Evolutionary conservation across 352 stramenopile genomes (phyloP), one percentile per base, ranked within the genome.

Genomic region (Globisporangium solare): DNA sequence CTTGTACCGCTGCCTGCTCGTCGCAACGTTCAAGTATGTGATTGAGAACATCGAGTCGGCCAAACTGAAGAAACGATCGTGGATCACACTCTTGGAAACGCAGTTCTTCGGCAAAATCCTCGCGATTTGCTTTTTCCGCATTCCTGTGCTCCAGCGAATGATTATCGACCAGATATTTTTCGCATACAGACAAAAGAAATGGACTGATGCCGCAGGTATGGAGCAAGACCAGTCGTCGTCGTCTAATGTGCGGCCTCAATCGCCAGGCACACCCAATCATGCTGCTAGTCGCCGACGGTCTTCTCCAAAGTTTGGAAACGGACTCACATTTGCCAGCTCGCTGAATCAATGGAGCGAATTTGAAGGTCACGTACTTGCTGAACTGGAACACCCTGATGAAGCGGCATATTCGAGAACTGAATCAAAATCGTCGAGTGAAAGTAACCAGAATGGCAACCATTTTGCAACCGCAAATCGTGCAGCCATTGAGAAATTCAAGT

Each of bases 11-110:
- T 88, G 77, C 43, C 60, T 87, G 15, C 63, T 90, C 3, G 76
- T 88, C n/a, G 77, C 77, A n/a, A 90, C 77, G 1, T 90, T 86
- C 63, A 86, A 88, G 66, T 76, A 85, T 49, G 80, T 83, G 3
- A 63, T 74, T 12, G 77, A 88, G 53, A 88, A 71, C 52, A 67
- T 90, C 18, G 77, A 90, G 18, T 63, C 56, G 6, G 75, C 70
- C 0, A 67, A 72, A 10, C 47, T 59, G 4, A 79, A 74, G 40
- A 64, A 65, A 20, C 73, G 77, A 0, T 17, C 72, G n/a, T 86
- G 77, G 52, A 78, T 89, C 39, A 76, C 77, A 8, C 66, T 83
- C 18, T 54, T 71, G 5, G 77, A 90, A 61, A 73, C 68, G 13
- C 65, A 78, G 45, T 90, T 88, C 56, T 87, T 76, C 56, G 77